Evolutionary conservation across 2,329 filamentous ascomycete species (phyloP), one percentile per base, ranked within the genome.

Genomic region (Aspergillus candidus): DNA sequence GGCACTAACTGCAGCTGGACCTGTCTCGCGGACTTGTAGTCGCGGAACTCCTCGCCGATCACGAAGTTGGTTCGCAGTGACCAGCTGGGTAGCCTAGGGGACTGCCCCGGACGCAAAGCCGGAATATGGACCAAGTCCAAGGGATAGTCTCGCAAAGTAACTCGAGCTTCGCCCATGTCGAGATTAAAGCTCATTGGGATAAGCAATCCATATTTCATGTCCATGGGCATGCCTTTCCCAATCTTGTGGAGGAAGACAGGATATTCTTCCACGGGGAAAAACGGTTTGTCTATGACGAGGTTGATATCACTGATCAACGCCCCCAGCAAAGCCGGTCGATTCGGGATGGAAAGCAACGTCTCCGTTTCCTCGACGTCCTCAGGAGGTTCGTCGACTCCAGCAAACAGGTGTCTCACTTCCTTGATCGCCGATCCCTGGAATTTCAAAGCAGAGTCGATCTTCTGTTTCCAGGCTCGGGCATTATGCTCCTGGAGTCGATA

Each of bases 141-240:
- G 7, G 94, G 94, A 60, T 98, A 98, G 68, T 98, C 93, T 52
- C 93, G 81, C 15, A 98, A 71, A 11, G 83, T 84, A n/a, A 94
- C 77, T 49, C 86, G 83, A 8, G 84, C 88, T 66, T 98, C 93
- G 39, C 89, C 86, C 82, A 96, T 90, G 48, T 86, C 86, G 50
- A 98, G 77, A 52, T 88, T 83, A 2, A 98, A 76, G 63, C 86
- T 86, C 83, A 96, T 88, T 0, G 93, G 94, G 10, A 98, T 74
- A 13, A 98, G 76, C 14, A 98, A 74, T 8, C 88, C 83, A 63
- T 97, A 98, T 59, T 91, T 75, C 79, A 89, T 98, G 58, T 94
- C 84, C 50, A 81, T 76, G 1, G 93, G 93, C 81, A 98, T 94
- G 1, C 93, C 93, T 69, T 98, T 98, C n/a, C 93, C 93, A 46